Evolutionary conservation across 768 basidiomycete species (phyloP).

Genomic region (Goffeauzyma gilvescens): DNA sequence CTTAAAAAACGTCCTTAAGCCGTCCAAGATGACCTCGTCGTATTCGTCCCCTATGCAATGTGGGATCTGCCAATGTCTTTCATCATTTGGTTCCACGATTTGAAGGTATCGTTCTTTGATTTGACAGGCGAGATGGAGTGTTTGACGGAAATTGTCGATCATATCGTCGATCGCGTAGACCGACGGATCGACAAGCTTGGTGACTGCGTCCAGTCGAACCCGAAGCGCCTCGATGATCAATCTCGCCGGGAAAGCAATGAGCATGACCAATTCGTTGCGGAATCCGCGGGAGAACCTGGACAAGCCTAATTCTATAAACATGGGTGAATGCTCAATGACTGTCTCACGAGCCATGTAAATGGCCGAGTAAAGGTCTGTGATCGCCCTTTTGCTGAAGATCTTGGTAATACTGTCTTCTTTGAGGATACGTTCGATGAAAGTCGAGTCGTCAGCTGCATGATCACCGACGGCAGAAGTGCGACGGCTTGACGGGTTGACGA

Average conservation of each 20-base stretch:
- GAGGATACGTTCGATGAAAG: conserved; percentile 79
- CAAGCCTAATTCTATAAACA: conserved; percentile 72
- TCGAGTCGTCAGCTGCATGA: conserved; percentile 43
- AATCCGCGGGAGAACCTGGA: conserved; percentile 41
- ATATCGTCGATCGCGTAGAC: conserved; percentile 83
- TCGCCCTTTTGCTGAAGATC: conserved; percentile 58
- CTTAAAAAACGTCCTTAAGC: conserved; percentile 73
- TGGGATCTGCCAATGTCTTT: conserved; percentile 71
- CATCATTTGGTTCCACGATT: conserved; percentile 70
- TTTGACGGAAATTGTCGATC: conserved; percentile 75
- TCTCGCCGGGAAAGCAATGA: conserved; percentile 91
- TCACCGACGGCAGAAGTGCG: conserved; percentile 8
- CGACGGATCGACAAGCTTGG: conserved; percentile 71
- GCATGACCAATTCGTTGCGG: conserved; percentile 65
- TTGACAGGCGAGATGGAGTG: conserved; percentile 79
- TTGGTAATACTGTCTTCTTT: conserved; percentile 93
- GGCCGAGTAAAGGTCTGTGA: conserved; percentile 63
- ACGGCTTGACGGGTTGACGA: conserved; percentile 12
- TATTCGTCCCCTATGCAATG: conserved; percentile 78
- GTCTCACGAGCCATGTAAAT: conserved; percentile 70
- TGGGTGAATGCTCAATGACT: conserved; percentile 55
- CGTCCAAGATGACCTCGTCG: conserved; percentile 70
- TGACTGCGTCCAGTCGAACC: conserved; percentile 60
- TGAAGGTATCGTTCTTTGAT: conserved; percentile 84
- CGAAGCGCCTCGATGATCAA: conserved; percentile 80